These are phyloP conservation scores for Neohortaea acidophila DNA, from an alignment of 495 filamentous ascomycete species.

Conservation along the genomic window DNA sequence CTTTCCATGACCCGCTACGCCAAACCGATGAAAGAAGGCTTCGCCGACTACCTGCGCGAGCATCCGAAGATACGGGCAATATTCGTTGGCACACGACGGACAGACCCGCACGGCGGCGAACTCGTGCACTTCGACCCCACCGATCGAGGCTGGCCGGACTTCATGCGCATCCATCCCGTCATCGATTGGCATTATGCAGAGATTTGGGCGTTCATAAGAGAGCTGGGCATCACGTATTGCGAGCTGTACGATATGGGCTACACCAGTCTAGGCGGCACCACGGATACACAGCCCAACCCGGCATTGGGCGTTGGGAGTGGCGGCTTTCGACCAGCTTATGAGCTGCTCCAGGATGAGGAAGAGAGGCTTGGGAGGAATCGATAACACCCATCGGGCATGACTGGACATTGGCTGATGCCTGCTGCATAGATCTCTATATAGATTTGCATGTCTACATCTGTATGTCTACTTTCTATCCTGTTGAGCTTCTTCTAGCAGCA, in stretches of 20 bases:
- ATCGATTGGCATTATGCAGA: conserved; percentile 96
- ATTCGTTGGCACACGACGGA: conserved; percentile 81
- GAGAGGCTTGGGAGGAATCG: conserved; percentile 63
- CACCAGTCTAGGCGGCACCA: conserved; percentile 76
- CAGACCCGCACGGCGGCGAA: conserved; percentile 73
- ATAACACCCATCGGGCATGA: background rate
- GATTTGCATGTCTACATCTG: background rate
- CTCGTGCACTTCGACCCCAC: conserved; percentile 71
- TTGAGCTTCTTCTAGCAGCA: conserved; percentile 47
- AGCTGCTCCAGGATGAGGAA: conserved; percentile 66
- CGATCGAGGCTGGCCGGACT: conserved; percentile 78
- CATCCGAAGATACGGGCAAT: conserved; percentile 57
- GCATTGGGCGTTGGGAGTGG: conserved; percentile 36
- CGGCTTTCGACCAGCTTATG: conserved; percentile 68
- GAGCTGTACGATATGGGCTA: conserved; percentile 71
- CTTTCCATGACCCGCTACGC: conserved; percentile 64
- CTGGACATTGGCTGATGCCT: background rate
- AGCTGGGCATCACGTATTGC: conserved; percentile 66
- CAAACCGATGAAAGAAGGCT: conserved; percentile 64
- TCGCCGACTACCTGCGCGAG: conserved; percentile 56
- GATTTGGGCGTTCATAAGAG: conserved; percentile 87
- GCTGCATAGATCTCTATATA: background rate
- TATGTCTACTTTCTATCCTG: conserved; percentile 4
- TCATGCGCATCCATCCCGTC: conserved; percentile 86
- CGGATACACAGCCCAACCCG: conserved; percentile 83